Conservation (phyloP, 2,329 filamentous ascomycete species). For the Pseudogymnoascus sp. region DNA sequence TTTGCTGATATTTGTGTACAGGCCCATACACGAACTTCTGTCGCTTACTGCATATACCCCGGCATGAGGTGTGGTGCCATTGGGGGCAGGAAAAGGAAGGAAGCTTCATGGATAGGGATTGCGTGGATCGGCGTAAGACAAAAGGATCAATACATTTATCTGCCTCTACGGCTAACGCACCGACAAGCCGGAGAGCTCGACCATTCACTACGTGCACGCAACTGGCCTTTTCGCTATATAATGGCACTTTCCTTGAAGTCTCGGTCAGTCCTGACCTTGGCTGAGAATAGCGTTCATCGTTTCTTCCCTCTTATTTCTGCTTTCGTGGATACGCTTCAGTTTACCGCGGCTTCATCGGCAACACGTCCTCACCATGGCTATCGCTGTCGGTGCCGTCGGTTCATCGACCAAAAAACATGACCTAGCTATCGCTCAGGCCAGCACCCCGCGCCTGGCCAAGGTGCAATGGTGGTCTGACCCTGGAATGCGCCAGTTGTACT, state of each 20-base stretch:
- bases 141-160: not conserved
- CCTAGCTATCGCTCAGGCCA: slow-evolving; percentile 35
- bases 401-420: slow-evolving; percentile 25
- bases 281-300: not conserved
- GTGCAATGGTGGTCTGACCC: slow-evolving; percentile 52
- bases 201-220: not conserved
- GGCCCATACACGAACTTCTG: not conserved
- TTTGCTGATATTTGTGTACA: not conserved
- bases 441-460: slow-evolving; percentile 45
- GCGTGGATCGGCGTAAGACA: not conserved
- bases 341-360: not conserved
- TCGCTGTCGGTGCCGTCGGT: not conserved
- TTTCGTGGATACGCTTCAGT: not conserved
- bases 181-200: not conserved
- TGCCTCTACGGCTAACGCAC: not conserved
- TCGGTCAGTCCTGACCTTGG: not conserved
- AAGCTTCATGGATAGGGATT: not conserved
- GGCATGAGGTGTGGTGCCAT: not conserved
- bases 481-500: slow-evolving; percentile 50
- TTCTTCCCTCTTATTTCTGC: not conserved
- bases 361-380: not conserved
- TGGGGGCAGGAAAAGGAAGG: not conserved
- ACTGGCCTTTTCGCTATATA: not conserved
- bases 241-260: not conserved
- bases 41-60: not conserved